Base-by-base conservation (phyloP, 139 green algal genomes). In the Edaphochlamys debaryana region DNA sequence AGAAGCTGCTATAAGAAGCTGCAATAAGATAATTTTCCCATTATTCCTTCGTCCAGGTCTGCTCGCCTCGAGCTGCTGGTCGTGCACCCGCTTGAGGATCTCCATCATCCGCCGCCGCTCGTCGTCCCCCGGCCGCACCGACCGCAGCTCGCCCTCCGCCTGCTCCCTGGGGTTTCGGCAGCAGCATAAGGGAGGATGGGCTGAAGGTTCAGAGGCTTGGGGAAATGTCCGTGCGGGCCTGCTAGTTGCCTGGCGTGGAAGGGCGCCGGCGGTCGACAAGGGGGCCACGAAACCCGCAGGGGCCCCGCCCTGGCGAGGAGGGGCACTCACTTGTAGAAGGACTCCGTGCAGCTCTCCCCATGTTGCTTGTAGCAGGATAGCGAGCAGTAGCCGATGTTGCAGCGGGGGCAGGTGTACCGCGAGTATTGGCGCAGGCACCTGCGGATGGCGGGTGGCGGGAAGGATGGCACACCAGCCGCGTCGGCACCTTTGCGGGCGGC, bases 391-490 rank as follows among this genome's bases (percentile, higher is more conserved):
- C 66, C 86, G 3, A 84, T 82, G 80, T 95, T 94, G 87, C 94
- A 98, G 60, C 91, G 85, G 0, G 94, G 94, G 82, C 94, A 98
- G 27, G 89, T 95, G 84, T 98, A 98, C 1, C 81, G 73, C 2
- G 92, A 73, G 36, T 87, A 86, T n/a, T 91, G 79, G 42, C 79
- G 76, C 3, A 74, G 68, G 84, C 94, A 97, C 63, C 94, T 97
- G 94, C 74, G 11, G 45, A 54, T 54, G 45, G 45, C 11, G 45
- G 11, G 45, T 54, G 45, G 45, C 45, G 45, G 45, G 45, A 54
- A 54, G 45, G 45, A 13, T 54, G n/a, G n/a, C n/a, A n/a, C n/a
- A n/a, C n/a, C n/a, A n/a, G 56, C 56, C 7, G 56, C 56, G n/a
- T 11, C 20, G 7, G 56, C 56, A n/a, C 20, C 23, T 64, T n/a